A percentile compares a stretch with the other conserved stretches of the same genome.
phyloP scores from a whole-genome alignment of 2,329 filamentous ascomycete genomes.

The Pseudogymnoascus sp. region DNA sequence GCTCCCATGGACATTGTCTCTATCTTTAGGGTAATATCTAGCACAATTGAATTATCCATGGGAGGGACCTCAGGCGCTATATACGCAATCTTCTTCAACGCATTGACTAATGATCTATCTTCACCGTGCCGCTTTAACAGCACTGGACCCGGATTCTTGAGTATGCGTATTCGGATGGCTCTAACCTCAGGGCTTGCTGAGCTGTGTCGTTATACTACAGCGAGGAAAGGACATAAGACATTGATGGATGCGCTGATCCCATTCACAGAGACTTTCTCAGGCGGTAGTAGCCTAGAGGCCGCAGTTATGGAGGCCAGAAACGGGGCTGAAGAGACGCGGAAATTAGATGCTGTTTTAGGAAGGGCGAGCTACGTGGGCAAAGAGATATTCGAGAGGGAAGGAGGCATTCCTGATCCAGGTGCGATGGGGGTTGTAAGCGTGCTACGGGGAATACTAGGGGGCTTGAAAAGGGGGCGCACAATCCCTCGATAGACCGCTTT shows the following conservation, averaged over 20 bases:
- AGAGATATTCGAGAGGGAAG: neutral
- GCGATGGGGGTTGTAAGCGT: neutral
- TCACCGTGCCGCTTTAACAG: neutral
- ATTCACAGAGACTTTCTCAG: neutral
- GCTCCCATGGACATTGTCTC: neutral
- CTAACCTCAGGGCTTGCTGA: neutral
- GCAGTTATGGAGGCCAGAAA: neutral
- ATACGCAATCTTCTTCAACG: constrained; percentile 6
- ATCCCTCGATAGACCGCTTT: too few relatives aligned
- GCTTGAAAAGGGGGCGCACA: neutral
- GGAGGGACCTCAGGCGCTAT: constrained; percentile 11
- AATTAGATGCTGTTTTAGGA: constrained; percentile 58
- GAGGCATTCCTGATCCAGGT: neutral
- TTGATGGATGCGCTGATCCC: constrained; percentile 11
- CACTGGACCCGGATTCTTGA: neutral
- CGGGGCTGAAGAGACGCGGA: constrained; percentile 46
- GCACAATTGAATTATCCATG: neutral
- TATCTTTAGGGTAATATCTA: neutral
- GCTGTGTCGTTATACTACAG: constrained; percentile 4
- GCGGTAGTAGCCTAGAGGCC: neutral
- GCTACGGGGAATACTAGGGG: neutral
- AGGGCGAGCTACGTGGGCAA: constrained; percentile 32
- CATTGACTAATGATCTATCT: neutral
- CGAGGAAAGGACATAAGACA: neutral
- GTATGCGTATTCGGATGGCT: neutral